These are phyloP conservation scores for Pseudogymnoascus sp. DNA, from an alignment of 2,329 filamentous ascomycete genomes.

Conservation along the genomic window DNA sequence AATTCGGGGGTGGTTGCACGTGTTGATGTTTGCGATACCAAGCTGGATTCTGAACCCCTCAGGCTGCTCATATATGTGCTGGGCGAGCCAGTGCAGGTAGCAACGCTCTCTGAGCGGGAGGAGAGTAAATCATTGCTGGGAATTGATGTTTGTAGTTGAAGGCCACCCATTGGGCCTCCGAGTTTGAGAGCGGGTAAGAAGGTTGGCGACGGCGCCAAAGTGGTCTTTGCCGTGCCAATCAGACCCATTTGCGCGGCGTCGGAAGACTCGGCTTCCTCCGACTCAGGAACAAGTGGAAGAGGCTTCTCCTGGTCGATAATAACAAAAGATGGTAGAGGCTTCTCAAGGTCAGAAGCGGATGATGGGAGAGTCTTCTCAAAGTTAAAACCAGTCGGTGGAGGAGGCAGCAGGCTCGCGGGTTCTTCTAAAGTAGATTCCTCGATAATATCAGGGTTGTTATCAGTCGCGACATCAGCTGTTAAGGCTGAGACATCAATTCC, in stretches of 20 bases:
- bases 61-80: conserved; percentile 66
- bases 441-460: neutral
- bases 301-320: conserved; percentile 55
- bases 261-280: neutral
- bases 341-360: neutral
- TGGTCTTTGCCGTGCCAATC: conserved; percentile 4
- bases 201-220: conserved; percentile 1
- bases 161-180: neutral
- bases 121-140: conserved; percentile 26
- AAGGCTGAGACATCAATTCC: conserved; percentile 42
- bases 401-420: conserved; percentile 33
- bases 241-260: conserved; percentile 2
- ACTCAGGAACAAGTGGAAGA: conserved; percentile 53
- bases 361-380: neutral
- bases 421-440: conserved; percentile 19
- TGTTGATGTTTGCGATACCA: conserved; percentile 75
- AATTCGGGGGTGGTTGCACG: conserved; percentile 79
- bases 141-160: neutral
- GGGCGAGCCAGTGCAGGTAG: conserved; percentile 66
- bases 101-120: conserved; percentile 59
- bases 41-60: conserved; percentile 71
- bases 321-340: conserved; percentile 22
- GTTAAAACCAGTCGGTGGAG: conserved; percentile 28
- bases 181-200: conserved; percentile 3
- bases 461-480: neutral